phyloP scores from a whole-genome alignment of 257 asterid genomes.

The Osmanthus fragrans region DNA sequence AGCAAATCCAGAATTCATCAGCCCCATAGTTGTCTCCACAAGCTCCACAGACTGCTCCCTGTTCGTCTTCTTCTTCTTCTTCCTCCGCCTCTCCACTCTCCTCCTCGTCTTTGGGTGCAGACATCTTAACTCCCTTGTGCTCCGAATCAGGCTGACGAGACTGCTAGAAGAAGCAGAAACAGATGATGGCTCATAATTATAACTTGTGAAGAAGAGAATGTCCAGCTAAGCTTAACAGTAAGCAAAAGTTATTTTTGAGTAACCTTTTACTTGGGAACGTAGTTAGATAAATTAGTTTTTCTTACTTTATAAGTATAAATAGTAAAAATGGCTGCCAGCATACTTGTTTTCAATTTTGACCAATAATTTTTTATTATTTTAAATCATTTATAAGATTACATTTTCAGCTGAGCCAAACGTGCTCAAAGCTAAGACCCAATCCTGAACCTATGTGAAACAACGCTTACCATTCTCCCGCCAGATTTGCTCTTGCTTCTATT shows the following conservation, averaged over 20 bases:
- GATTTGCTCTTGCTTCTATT: slow-evolving; percentile 59
- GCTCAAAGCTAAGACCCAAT: not conserved
- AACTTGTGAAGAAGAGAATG: not conserved
- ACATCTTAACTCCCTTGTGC: slow-evolving; percentile 26
- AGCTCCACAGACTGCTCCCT: slow-evolving; percentile 15
- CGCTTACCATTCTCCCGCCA: slow-evolving; percentile 42
- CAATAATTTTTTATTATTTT: not conserved
- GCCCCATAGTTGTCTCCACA: slow-evolving; percentile 15
- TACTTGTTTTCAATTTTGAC: not conserved
- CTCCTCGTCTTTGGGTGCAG: slow-evolving; percentile 22
- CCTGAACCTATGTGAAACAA: not conserved
- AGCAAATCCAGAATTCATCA: slow-evolving; percentile 15
- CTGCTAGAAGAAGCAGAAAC: slow-evolving; percentile 7
- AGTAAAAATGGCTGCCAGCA: not conserved
- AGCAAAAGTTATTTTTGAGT: not conserved
- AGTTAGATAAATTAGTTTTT: not conserved
- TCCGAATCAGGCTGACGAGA: slow-evolving; percentile 32
- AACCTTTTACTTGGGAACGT: not conserved
- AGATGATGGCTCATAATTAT: not conserved
- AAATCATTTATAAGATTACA: not conserved
- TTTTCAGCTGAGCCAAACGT: not conserved
- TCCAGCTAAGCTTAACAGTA: not conserved
- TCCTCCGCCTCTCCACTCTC: not conserved
- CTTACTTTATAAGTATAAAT: not conserved
- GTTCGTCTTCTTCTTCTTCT: not conserved